Evolutionary conservation across 306 rosid genomes (phyloP), one percentile per base, ranked within the genome.

Genomic region (Betula pendula): DNA sequence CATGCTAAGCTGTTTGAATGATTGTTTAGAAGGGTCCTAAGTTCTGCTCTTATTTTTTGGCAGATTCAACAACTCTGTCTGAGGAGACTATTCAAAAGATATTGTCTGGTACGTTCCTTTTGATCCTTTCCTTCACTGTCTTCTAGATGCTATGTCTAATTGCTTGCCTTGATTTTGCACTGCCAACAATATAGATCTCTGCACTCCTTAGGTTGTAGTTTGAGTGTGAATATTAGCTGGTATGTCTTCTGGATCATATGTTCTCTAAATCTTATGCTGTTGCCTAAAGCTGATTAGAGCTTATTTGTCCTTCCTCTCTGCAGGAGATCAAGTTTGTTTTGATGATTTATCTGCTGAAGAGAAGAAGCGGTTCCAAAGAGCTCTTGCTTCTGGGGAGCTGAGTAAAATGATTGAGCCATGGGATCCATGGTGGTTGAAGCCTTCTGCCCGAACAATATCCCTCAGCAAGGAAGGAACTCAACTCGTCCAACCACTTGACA

Each of bases 371-470:
- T 92, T 90, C 80, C 90, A 84, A 67, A 88, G 96, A 84, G 98
- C 98, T 22, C 73, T 92, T 83, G 93, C 90, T 67, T 85, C 84
- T 24, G 98, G 98, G 44, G 97, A 90, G 81, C 70, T 95, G 75
- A 92, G 96, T 88, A 95, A 85, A 88, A 85, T 95, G 97, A 80
- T 95, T 71, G 76, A 89, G 73, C 98, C 98, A 76, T 95, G 96
- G 96, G 98, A 95, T 77, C 97, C 97, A 5, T 95, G 98, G 98
- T 94, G 98, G 98, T 75, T 77, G 66, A 87, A 84, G 79, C 92
- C 82, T 72, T 90, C 97, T 71, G 96, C 97, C 22, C 82, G 82
- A 80, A 77, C 76, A 44, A 84, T 94, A 51, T 80, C 92, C n/a
- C 91, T 94, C 68, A 84, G 97, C 77, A 82, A 77, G 71, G 93